phyloP scores from a whole-genome alignment of 2,329 filamentous ascomycete species.

The Scleromitrula shiraiana region DNA sequence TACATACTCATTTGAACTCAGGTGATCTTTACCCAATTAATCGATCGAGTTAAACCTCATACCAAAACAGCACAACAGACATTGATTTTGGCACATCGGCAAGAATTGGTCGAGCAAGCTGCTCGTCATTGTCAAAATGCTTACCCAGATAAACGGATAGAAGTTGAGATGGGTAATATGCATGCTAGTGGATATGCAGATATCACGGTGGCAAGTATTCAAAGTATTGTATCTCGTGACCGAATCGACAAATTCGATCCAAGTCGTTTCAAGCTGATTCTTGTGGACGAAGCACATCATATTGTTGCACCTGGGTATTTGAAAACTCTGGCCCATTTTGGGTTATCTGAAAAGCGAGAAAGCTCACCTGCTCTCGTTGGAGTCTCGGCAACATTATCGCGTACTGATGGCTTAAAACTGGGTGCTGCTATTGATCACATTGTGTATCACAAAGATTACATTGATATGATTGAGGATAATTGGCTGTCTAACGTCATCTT shows the following conservation, averaged over 20 bases:
- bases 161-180: conserved; percentile 82
- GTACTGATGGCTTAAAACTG: conserved; percentile 76
- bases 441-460: conserved; percentile 83
- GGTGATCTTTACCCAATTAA: conserved; percentile 95
- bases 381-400: conserved; percentile 72
- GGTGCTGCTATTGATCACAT: conserved; percentile 88
- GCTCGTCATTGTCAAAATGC: conserved; percentile 72
- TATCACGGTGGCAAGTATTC: conserved; percentile 87
- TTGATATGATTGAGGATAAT: conserved; percentile 78
- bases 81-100: conserved; percentile 83
- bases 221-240: conserved; percentile 69
- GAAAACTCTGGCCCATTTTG: conserved; percentile 68
- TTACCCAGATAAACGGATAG: conserved; percentile 74
- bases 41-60: conserved; percentile 60
- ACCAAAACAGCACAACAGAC: conserved; percentile 60
- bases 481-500: conserved; percentile 92
- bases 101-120: conserved; percentile 91
- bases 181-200: conserved; percentile 75
- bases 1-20: conserved; percentile 28
- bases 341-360: conserved; percentile 46
- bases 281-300: conserved; percentile 96
- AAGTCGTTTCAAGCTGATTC: conserved; percentile 70
- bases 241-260: conserved; percentile 81
- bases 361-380: conserved; percentile 66
- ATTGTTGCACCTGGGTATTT: conserved; percentile 82